Conservation (phyloP, 345 rosid species). For the Sisymbrium altissimum region DNA sequence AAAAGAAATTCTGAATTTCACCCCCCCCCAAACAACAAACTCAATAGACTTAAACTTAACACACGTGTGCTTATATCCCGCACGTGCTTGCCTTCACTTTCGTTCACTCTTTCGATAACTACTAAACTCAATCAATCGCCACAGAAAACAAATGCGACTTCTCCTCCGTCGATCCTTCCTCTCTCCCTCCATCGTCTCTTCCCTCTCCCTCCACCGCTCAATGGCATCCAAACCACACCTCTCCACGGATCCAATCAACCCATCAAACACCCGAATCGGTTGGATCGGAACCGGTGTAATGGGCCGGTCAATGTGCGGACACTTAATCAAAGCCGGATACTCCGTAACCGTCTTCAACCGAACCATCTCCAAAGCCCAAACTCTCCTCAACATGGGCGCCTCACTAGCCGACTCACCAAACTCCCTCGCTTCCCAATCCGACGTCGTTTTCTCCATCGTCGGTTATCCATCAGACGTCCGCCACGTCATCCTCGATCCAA, state of each 20-base stretch:
- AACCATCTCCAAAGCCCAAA: slow-evolving; percentile 72
- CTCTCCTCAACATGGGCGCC: slow-evolving; percentile 76
- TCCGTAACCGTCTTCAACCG: slow-evolving; percentile 80
- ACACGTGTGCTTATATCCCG: background rate
- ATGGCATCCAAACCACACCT: slow-evolving; percentile 55
- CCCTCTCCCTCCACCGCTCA: slow-evolving; percentile 42
- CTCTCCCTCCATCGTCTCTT: background rate
- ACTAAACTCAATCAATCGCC: background rate
- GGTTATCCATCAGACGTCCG: slow-evolving; percentile 91
- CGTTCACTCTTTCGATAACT: background rate
- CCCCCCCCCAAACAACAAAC: too few relatives aligned
- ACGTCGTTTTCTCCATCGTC: slow-evolving; percentile 90
- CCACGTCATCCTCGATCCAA: slow-evolving; percentile 69
- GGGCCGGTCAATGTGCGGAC: slow-evolving; percentile 84
- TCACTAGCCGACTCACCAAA: slow-evolving; percentile 58
- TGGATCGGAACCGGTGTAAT: slow-evolving; percentile 95
- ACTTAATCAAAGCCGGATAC: slow-evolving; percentile 77
- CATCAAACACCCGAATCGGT: slow-evolving; percentile 75
- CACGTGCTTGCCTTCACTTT: background rate
- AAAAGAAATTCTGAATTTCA: too few relatives aligned
- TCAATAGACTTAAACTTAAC: too few relatives aligned
- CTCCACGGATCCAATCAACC: slow-evolving; percentile 35
- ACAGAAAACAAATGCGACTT: slow-evolving; percentile 20
- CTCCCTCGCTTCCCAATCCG: slow-evolving; percentile 65
- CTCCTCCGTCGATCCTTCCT: slow-evolving; percentile 8